A percentile compares a stretch with the other conserved stretches of the same genome.
These are phyloP conservation scores for Urtica urens DNA, from an alignment of 306 rosid genomes.

Conservation along the genomic window DNA sequence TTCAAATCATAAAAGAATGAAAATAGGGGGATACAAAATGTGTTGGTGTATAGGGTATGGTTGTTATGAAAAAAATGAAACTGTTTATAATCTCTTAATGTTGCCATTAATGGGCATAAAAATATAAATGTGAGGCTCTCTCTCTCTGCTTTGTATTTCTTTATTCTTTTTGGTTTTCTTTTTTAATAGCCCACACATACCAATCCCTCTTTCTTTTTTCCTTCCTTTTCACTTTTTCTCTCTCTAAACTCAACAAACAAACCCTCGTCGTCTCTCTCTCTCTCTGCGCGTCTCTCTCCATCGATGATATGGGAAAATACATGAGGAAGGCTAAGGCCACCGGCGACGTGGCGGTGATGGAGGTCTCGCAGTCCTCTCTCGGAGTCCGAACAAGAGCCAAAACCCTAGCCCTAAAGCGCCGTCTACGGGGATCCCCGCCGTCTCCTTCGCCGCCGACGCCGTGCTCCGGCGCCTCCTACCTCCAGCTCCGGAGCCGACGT, in stretches of 20 bases:
- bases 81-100: too few relatives aligned
- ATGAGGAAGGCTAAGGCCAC: constrained; percentile 64
- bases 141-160: too few relatives aligned
- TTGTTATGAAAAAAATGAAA: too few relatives aligned
- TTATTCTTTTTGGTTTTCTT: too few relatives aligned
- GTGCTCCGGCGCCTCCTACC: constrained; percentile 43
- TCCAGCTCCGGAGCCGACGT: constrained; percentile 80
- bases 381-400: constrained; percentile 94
- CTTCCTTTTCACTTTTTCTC: neutral
- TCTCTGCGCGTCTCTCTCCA: neutral
- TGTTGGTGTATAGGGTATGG: too few relatives aligned
- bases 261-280: neutral
- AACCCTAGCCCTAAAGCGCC: constrained; percentile 65
- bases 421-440: constrained; percentile 29
- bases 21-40: too few relatives aligned
- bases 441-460: constrained; percentile 16
- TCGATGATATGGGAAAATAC: constrained; percentile 81
- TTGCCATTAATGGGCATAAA: too few relatives aligned
- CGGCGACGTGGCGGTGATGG: constrained; percentile 49
- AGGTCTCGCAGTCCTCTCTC: constrained; percentile 41
- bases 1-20: too few relatives aligned
- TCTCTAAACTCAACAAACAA: neutral
- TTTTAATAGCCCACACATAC: constrained; percentile 16
- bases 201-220: neutral
- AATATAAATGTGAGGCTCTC: too few relatives aligned